Base-by-base conservation (phyloP, 495 filamentous ascomycete genomes). In the Neurospora sp. region DNA sequence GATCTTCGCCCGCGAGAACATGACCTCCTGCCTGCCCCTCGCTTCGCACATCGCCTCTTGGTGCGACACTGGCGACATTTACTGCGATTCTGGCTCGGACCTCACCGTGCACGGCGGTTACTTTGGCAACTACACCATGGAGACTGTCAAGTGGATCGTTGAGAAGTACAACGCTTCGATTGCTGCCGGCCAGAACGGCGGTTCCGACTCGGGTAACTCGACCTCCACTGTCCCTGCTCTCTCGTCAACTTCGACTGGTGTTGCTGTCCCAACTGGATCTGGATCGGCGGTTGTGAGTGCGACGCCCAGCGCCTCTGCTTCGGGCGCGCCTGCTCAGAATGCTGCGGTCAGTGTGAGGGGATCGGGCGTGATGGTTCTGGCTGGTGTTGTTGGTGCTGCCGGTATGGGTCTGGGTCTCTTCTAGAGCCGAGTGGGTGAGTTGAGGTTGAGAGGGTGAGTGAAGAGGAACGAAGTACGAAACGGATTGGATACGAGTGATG, bases 51-150 rank as follows among this genome's bases (percentile, higher is more conserved):
- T 79, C 6, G 40, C 71, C 53, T 72, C 73, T 59, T 79, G 73
- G 72, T 79, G 78, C 44, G 77, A 79, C 44, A 65, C 39, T 1
- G 78, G 78, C 65, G 78, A 79, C 68, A 35, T 78, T 20, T 79
- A 78, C 71, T 79, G 78, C 73, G 78, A 79, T 40, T 9, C n/a
- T 12, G 77, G 76, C 65, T 39, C 73, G 41, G 53, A 47, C 39
- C 31, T 39, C 44, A 41, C 39, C 20, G 61, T 74, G 4, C 78
- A 79, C 72, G 72, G 75, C 27, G n/a, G 59, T 0, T 79, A 79
- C 70, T 77, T 78, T 68, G 65, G 42, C 35, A 71, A 71, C 39
- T 79, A 79, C 72, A 73, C 71, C 39, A 37, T 59, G 16, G 76
- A 73, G 1, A 74, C 74, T 20, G 74, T 71, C 31, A 71, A 78